Base-by-base conservation (phyloP, 2,329 filamentous ascomycete genomes). In the Colletotrichum shisoi region DNA sequence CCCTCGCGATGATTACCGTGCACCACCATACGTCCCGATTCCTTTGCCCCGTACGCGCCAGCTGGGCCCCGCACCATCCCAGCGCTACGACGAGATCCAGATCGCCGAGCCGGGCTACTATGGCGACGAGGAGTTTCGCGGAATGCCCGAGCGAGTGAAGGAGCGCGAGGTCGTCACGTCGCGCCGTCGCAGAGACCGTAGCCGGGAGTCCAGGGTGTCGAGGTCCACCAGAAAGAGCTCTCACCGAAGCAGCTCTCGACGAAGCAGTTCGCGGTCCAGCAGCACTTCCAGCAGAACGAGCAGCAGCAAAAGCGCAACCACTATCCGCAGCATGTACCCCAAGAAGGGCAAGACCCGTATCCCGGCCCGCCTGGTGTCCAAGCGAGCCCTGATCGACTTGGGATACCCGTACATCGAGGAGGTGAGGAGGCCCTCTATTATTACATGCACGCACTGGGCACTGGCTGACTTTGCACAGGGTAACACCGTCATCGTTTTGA, bases 321-420 rank as follows among this genome's bases (percentile, higher is more conserved):
- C 82, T 11, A 76, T 83, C n/a, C 83, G 81, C 73, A 86, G 81
- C 77, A 85, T 89, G 64, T 92, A 91, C 70, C 90, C 91, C 11
- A 91, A 91, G 80, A 93, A 91, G 77, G 94, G 94, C 73, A 96
- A 94, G 84, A 97, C 94, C 15, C 88, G 91, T 72, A 93, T 97
- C 76, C 94, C 94, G 0, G 88, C 87, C 67, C 87, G 90, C 63
- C 82, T 97, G 67, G 92, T 96, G 15, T 91, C 91, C 70, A 90
- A 91, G 75, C 85, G 89, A 69, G 94, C 92, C 1, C 85, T 97
- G 40, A 89, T 91, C 69, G 92, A 97, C 70, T 83, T 96, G 15
- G 90, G 91, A 13, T 97, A 97, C 77, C 92, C 92, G 0, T 97
- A 89, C 73, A 85, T 92, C 63, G 91, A 96, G 80, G 93, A 97